Evolutionary conservation across 2,329 filamentous ascomycete species (phyloP).

Genomic region (Diaporthe velutina): DNA sequence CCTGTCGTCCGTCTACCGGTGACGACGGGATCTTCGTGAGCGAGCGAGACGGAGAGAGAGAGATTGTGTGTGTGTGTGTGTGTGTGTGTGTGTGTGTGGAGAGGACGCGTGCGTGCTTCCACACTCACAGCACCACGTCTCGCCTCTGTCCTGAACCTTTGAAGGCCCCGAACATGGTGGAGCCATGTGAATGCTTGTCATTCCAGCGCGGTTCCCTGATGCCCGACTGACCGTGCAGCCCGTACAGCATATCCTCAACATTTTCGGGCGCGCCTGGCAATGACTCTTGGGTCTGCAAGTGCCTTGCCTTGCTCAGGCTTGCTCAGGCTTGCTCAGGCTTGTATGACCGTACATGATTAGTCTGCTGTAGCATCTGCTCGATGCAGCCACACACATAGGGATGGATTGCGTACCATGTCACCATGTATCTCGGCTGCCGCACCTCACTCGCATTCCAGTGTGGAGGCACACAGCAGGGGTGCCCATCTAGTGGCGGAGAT

Average conservation of each 20-base stretch:
- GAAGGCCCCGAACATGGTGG: not conserved
- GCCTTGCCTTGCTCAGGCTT: not conserved
- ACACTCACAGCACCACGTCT: not conserved
- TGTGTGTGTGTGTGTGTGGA: too few species aligned
- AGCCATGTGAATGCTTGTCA: slow-evolving; percentile 4
- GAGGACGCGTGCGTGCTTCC: too few species aligned
- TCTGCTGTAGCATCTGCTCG: not conserved
- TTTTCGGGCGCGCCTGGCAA: not conserved
- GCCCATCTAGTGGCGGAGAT: slow-evolving; percentile 16
- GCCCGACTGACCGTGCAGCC: not conserved
- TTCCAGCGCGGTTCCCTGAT: not conserved
- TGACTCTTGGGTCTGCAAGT: not conserved
- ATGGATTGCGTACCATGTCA: not conserved
- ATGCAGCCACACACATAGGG: slow-evolving; percentile 14
- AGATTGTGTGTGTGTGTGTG: not conserved
- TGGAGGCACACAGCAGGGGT: slow-evolving; percentile 27
- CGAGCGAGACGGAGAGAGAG: not conserved
- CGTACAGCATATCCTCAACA: not conserved
- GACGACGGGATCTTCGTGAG: not conserved
- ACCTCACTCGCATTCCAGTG: slow-evolving; percentile 23
- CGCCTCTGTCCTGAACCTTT: not conserved
- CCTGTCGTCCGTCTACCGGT: too few species aligned
- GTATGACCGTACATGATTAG: slow-evolving; percentile 13
- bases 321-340: not conserved
- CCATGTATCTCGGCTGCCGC: slow-evolving; percentile 1